A percentile compares a stretch with the other conserved stretches of the same genome.
Conservation (phyloP, 208 protist genomes). For the Sergeia podlipaevii region DNA sequence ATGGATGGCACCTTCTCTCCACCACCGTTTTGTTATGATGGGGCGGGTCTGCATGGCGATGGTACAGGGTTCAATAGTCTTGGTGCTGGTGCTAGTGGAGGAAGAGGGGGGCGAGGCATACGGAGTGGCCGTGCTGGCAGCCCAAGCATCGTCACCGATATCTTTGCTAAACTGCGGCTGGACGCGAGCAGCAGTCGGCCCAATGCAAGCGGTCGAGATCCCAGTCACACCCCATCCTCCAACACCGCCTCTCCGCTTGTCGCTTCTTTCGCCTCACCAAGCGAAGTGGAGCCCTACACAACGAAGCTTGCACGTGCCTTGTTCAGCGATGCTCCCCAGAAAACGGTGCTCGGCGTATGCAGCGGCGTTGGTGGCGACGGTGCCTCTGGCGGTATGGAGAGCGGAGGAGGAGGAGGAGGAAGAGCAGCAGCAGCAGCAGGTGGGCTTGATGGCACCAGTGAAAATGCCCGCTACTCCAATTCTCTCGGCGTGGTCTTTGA, state of each 20-base stretch:
- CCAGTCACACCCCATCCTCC: neutral
- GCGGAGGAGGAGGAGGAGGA: slow-evolving; percentile 3
- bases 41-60: too few relatives aligned
- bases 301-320: slow-evolving; percentile 66
- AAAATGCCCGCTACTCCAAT: slow-evolving; percentile 50
- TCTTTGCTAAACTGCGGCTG: slow-evolving; percentile 39
- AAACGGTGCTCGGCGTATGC: slow-evolving; percentile 62
- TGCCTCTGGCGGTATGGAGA: neutral
- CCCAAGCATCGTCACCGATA: slow-evolving; percentile 9
- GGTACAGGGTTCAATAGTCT: too few relatives aligned
- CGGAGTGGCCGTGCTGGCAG: neutral
- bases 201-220: slow-evolving; percentile 2
- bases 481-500: slow-evolving; percentile 83
- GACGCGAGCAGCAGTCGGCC: slow-evolving; percentile 9
- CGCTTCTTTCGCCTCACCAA: slow-evolving; percentile 1
- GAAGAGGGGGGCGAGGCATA: too few relatives aligned
- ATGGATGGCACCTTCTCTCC: too few relatives aligned
- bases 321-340: slow-evolving; percentile 59
- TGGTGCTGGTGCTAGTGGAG: too few relatives aligned
- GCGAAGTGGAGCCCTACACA: slow-evolving; percentile 78
- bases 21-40: too few relatives aligned
- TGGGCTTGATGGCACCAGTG: slow-evolving; percentile 3
- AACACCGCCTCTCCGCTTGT: neutral
- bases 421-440: neutral
- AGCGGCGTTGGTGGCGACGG: slow-evolving; percentile 4